A percentile compares a stretch with the other conserved stretches of the same genome.
phyloP scores from a whole-genome alignment of 768 basidiomycete species.

The Trametes meyenii region DNA sequence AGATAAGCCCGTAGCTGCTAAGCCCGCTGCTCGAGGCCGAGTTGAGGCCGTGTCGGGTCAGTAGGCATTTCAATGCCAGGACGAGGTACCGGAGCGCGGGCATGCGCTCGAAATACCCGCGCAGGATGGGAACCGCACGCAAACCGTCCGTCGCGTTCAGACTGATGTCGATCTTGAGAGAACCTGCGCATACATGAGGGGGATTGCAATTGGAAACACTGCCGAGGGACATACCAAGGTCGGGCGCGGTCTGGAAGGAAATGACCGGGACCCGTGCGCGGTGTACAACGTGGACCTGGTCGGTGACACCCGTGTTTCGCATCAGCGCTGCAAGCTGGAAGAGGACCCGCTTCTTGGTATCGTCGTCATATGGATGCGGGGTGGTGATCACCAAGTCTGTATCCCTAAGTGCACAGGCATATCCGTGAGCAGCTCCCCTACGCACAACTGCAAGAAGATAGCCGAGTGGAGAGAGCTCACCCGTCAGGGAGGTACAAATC shows the following conservation, averaged over 20 bases:
- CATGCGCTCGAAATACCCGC: slow-evolving; percentile 51
- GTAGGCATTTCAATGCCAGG: slow-evolving; percentile 63
- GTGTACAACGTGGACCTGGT: slow-evolving; percentile 46
- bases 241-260: slow-evolving; percentile 51
- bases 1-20: slow-evolving; percentile 67
- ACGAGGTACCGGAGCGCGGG: slow-evolving; percentile 64
- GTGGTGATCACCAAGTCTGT: slow-evolving; percentile 59
- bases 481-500: slow-evolving; percentile 63
- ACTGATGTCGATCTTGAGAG: slow-evolving; percentile 65
- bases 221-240: slow-evolving; percentile 37
- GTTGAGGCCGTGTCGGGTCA: slow-evolving; percentile 59
- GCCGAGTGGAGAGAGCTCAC: slow-evolving; percentile 38
- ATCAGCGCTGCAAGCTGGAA: slow-evolving; percentile 53
- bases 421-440: not conserved
- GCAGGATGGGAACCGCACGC: slow-evolving; percentile 53
- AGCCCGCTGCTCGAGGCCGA: slow-evolving; percentile 65
- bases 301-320: slow-evolving; percentile 45
- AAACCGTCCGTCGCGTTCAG: slow-evolving; percentile 65
- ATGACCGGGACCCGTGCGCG: slow-evolving; percentile 66
- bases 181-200: slow-evolving; percentile 39
- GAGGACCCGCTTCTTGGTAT: slow-evolving; percentile 45
- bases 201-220: not conserved
- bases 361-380: slow-evolving; percentile 34
- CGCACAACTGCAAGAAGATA: not conserved
- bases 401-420: slow-evolving; percentile 45